Base-by-base conservation (phyloP, 176 grass and related monocot genomes). In the Triticum timopheevii region DNA sequence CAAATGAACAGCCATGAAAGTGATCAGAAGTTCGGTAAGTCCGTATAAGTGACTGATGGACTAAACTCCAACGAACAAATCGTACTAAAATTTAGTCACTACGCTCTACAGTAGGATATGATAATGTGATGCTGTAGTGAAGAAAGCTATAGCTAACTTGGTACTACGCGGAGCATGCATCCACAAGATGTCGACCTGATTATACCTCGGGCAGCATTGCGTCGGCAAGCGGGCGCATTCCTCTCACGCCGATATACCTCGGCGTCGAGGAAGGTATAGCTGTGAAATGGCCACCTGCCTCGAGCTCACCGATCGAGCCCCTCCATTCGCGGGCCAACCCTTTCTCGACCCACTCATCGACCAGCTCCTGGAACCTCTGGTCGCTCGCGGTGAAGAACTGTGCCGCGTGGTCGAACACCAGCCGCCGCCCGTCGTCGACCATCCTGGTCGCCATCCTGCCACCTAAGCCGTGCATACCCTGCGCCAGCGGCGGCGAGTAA, bases 321-420 rank as follows among this genome's bases (percentile, higher is more conserved):
- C 74, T 88, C 93, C 93, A 98, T 49, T 98, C 88, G 42, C 89
- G 86, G 56, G 91, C 61, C 44, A 98, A 80, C 4, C 96, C 92
- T 88, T 67, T 89, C 31, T 86, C 52, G 38, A 90, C 30, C 96
- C 96, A 98, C 85, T 49, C 81, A 40, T 94, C 85, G 47, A 96
- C 93, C 11, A 98, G 59, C 84, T 64, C 92, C 87, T 86, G 88
- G 87, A 98, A 98, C 90, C 92, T 88, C 44, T 83, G 61, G 81
- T 98, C 93, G 56, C 83, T 85, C 12, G 83, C 92, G 76, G 96
- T 93, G 86, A 96, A 98, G 84, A 96, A 96, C 84, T 98, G 96
- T 42, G 92, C 93, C 2, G 96, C 92, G 88, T 98, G 96, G 84
- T 98, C 93, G 79, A 98, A 95, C 52, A 94, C 83, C 76, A 94